These are phyloP conservation scores for Chimonanthus praecox DNA, from an alignment of 164 flowering plant species.

Conservation along the genomic window DNA sequence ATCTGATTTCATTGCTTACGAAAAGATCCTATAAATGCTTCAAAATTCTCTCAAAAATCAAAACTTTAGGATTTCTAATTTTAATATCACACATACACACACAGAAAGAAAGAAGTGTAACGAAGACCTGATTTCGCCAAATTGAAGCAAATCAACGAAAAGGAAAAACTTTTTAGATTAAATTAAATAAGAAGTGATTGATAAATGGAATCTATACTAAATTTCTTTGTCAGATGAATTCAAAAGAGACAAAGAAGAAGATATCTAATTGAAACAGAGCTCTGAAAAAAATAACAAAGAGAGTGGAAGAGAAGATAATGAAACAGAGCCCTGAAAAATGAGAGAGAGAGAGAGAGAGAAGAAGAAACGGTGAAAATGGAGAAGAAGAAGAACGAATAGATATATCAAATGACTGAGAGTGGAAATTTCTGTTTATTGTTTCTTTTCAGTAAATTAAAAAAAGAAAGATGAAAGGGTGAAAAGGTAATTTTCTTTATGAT, in stretches of 20 bases:
- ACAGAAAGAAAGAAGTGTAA: not conserved
- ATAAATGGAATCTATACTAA: not conserved
- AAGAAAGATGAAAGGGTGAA: slow-evolving; percentile 10
- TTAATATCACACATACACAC: not conserved
- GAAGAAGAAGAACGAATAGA: not conserved
- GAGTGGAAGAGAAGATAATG: too few species aligned
- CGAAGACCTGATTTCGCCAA: not conserved
- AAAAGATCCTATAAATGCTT: not conserved
- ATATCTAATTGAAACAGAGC: not conserved
- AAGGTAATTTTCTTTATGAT: too few species aligned
- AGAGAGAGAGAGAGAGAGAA: not conserved
- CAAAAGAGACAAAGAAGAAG: not conserved
- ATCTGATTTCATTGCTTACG: slow-evolving; percentile 54
- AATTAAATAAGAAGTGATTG: not conserved
- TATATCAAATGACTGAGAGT: not conserved
- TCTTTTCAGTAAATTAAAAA: not conserved
- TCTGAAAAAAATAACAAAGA: not conserved
- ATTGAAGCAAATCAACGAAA: not conserved
- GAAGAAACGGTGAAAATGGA: not conserved
- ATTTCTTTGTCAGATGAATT: not conserved
- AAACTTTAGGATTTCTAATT: not conserved
- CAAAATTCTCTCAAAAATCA: not conserved
- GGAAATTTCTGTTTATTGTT: too few species aligned
- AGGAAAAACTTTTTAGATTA: not conserved
- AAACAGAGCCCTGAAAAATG: not conserved